Percentiles rank a stretch among this genome's conserved stretches.
phyloP scores from a whole-genome alignment of 371 early-diverging fungal genomes.

The Mucor piriformis region DNA sequence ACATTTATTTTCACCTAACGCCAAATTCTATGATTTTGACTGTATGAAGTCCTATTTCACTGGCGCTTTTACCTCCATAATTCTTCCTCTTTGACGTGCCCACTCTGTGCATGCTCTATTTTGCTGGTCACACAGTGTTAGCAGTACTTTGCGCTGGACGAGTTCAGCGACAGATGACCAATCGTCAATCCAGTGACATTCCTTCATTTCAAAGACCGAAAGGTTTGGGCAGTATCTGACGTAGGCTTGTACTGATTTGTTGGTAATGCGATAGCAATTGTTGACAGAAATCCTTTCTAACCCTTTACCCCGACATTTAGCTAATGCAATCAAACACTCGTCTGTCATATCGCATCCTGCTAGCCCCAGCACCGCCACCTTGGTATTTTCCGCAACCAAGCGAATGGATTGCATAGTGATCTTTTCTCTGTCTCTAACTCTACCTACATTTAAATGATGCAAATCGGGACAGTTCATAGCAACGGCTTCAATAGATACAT shows the following conservation, averaged over 20 bases:
- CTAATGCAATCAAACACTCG: constrained; percentile 56
- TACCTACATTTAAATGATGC: constrained; percentile 59
- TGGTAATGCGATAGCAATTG: constrained; percentile 59
- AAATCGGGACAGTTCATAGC: constrained; percentile 51
- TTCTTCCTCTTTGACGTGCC: constrained; percentile 36
- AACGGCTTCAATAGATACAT: constrained; percentile 45
- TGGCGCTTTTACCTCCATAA: constrained; percentile 40
- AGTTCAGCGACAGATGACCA: constrained; percentile 45
- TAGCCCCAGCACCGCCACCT: constrained; percentile 55
- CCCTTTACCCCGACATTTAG: constrained; percentile 42
- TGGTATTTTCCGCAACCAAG: constrained; percentile 52
- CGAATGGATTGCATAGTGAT: constrained; percentile 57
- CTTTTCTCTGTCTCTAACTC: constrained; percentile 54
- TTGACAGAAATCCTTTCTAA: constrained; percentile 64
- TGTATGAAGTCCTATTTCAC: constrained; percentile 26
- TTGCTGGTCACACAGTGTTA: constrained; percentile 51
- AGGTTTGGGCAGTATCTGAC: constrained; percentile 52
- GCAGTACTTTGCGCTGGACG: constrained; percentile 41
- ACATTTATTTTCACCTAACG: not conserved
- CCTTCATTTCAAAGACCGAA: constrained; percentile 65
- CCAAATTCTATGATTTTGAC: no score
- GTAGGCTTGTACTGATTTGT: constrained; percentile 48
- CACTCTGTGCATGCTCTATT: constrained; percentile 47
- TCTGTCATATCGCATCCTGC: constrained; percentile 65
- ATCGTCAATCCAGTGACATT: constrained; percentile 53